These are phyloP conservation scores for Eurotiales sp. DNA, from an alignment of 2,329 filamentous ascomycete species.

Conservation along the genomic window DNA sequence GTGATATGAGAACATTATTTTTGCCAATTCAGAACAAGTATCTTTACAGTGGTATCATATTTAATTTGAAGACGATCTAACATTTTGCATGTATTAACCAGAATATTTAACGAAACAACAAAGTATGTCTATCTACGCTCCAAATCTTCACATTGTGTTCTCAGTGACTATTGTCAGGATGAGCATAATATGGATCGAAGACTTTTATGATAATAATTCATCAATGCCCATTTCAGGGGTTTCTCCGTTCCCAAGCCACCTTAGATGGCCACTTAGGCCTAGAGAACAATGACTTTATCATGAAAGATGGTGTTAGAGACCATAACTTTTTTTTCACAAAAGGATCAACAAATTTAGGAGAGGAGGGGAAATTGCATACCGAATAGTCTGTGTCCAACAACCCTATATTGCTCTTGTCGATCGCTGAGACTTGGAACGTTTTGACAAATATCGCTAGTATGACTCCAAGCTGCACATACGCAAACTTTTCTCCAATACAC, in stretches of 20 bases:
- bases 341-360: not conserved
- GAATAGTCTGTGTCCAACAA: slow-evolving; percentile 9
- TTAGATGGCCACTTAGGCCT: slow-evolving; percentile 6
- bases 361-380: not conserved
- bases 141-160: no score
- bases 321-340: not conserved
- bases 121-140: no score
- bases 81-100: no score
- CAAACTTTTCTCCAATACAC: slow-evolving; percentile 96
- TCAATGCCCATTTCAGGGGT: no score
- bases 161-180: no score
- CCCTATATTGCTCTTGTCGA: slow-evolving; percentile 49
- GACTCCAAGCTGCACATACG: slow-evolving; percentile 84
- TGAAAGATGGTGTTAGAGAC: not conserved
- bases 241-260: slow-evolving; percentile 10
- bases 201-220: no score
- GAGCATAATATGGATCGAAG: no score
- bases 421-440: slow-evolving; percentile 73
- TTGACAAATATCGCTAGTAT: slow-evolving; percentile 75
- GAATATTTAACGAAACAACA: no score
- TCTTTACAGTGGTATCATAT: no score
- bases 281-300: slow-evolving; percentile 13
- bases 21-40: no score
- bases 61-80: no score
- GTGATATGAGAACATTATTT: no score